Evolutionary conservation across 2,329 filamentous ascomycete genomes (phyloP).

Genomic region (Xylariaceae sp.): DNA sequence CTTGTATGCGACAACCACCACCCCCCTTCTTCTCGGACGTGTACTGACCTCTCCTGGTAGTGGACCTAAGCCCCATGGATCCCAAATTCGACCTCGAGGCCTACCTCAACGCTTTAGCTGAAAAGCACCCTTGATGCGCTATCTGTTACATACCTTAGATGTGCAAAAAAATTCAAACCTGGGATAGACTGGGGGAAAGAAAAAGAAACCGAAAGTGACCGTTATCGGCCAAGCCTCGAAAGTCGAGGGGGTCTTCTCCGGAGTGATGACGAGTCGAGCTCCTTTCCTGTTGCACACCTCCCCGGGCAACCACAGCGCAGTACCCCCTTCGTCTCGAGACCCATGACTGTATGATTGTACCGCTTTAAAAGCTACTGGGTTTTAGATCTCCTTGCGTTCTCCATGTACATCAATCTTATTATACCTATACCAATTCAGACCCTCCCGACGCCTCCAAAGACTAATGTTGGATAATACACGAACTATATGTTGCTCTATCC

Average conservation of each 20-base stretch:
- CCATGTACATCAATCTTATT: constrained; percentile 32
- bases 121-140: constrained; percentile 42
- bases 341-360: constrained; percentile 27
- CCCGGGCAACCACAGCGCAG: constrained; percentile 2
- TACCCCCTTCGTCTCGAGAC: constrained; percentile 9
- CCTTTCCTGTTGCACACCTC: constrained; percentile 6
- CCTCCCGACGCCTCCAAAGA: constrained; percentile 7
- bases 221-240: too few species aligned
- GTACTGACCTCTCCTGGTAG: constrained; percentile 38
- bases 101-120: constrained; percentile 60
- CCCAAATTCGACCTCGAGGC: constrained; percentile 92
- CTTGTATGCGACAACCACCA: constrained; percentile 26
- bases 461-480: neutral
- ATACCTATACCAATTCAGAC: constrained; percentile 30
- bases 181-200: constrained; percentile 23
- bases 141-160: constrained; percentile 11
- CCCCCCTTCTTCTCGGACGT: neutral
- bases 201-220: constrained; percentile 2
- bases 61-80: constrained; percentile 71
- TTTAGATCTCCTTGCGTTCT: constrained; percentile 30
- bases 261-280: too few species aligned
- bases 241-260: too few species aligned
- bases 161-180: constrained; percentile 22
- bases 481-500: too few species aligned
- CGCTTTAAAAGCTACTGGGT: constrained; percentile 22